phyloP scores from a whole-genome alignment of 73 alveolate genomes.

The Uronychia setigera region DNA sequence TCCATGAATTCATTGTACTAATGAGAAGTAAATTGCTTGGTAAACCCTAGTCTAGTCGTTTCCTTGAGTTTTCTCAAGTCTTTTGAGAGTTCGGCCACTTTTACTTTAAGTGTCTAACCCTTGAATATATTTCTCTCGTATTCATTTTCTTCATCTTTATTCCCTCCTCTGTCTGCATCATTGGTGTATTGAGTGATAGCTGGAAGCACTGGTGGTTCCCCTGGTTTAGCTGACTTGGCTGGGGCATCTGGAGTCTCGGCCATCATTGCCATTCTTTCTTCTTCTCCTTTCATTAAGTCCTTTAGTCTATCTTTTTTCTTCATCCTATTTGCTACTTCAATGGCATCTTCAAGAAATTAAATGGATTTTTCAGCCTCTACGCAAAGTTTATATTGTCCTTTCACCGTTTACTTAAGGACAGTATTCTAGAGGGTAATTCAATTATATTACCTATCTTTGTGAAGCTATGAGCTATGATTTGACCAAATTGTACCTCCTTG shows the following conservation, averaged over 20 bases:
- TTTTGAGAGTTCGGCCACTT: not conserved
- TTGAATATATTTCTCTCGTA: not conserved
- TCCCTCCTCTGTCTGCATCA: not conserved
- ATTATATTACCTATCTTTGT: not conserved
- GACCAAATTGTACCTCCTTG: not conserved
- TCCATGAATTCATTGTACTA: not conserved
- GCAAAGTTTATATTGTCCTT: not conserved
- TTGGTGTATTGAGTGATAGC: not conserved
- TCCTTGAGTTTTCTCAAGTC: not conserved
- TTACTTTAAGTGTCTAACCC: not conserved
- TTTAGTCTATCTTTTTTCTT: not conserved
- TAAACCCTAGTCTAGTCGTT: not conserved
- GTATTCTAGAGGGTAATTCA: not conserved
- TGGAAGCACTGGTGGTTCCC: not conserved
- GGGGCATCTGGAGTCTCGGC: not conserved
- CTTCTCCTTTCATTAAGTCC: not conserved
- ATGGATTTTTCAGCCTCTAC: not conserved
- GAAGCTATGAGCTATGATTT: not conserved
- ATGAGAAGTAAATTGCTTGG: not conserved
- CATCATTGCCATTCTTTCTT: not conserved
- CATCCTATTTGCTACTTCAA: not conserved
- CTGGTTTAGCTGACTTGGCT: not conserved
- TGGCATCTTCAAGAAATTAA: not conserved
- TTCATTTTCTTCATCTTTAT: not conserved
- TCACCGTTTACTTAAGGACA: not conserved